Conservation (phyloP, 305 asterid genomes). For the Fraxinus sp. region DNA sequence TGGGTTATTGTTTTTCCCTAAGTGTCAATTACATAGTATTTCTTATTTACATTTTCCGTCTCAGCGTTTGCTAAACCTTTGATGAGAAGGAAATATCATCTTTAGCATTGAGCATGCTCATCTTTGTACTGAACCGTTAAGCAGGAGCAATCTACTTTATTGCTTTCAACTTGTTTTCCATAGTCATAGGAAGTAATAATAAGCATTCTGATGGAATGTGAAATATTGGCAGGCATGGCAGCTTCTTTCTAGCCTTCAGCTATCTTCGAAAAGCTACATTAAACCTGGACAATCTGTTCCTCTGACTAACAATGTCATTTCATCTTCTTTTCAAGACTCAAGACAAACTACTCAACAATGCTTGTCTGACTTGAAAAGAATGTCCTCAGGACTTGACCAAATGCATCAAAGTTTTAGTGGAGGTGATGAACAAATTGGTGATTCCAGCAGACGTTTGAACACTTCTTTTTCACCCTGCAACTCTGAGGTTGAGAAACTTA, state of each 20-base stretch:
- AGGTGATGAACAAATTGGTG: slow-evolving; percentile 31
- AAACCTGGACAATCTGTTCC: slow-evolving; percentile 82
- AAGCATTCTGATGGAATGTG: slow-evolving; percentile 24
- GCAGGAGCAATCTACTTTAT: slow-evolving; percentile 9
- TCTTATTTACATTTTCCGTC: neutral
- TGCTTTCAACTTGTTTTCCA: slow-evolving; percentile 13
- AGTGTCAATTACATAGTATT: neutral
- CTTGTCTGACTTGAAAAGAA: slow-evolving; percentile 37
- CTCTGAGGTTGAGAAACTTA: slow-evolving; percentile 42
- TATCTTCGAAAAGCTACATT: slow-evolving; percentile 63
- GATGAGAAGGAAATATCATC: slow-evolving; percentile 12
- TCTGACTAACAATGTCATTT: slow-evolving; percentile 35
- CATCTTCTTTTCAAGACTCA: slow-evolving; percentile 41
- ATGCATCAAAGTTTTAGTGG: slow-evolving; percentile 34
- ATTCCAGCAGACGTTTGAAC: slow-evolving; percentile 30
- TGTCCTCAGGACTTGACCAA: slow-evolving; percentile 34
- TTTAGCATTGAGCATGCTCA: slow-evolving; percentile 11
- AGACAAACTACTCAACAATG: slow-evolving; percentile 41
- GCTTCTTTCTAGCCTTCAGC: slow-evolving; percentile 59
- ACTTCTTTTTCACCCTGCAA: slow-evolving; percentile 35
- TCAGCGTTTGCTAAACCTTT: slow-evolving; percentile 7
- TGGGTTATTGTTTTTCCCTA: neutral
- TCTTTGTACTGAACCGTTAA: slow-evolving; percentile 12
- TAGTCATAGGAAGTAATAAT: neutral
- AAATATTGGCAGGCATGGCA: slow-evolving; percentile 78